Conservation (phyloP, 495 filamentous ascomycete genomes). For the Penicillium bovifimosum region DNA sequence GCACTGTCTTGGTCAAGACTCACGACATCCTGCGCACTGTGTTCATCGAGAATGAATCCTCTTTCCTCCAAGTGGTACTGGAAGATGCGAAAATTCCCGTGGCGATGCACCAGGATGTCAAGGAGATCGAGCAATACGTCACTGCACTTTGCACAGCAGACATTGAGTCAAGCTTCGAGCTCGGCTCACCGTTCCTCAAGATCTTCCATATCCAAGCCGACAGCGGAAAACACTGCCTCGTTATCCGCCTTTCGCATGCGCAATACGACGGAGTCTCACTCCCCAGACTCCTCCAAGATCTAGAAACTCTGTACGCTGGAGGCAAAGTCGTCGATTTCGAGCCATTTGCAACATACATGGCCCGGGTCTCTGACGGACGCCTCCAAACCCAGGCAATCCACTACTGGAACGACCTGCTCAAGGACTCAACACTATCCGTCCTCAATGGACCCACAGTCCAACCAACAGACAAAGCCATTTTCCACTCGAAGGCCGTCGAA, state of each 20-base stretch:
- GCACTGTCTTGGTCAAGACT: conserved; percentile 39
- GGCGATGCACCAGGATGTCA: conserved; percentile 16
- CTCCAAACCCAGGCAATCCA: conserved; percentile 17
- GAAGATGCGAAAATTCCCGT: conserved; percentile 35
- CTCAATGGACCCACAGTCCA: conserved; percentile 31
- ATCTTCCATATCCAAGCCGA: conserved; percentile 43
- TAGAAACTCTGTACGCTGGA: conserved; percentile 41
- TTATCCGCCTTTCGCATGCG: conserved; percentile 58
- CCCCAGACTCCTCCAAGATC: conserved; percentile 48
- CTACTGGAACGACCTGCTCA: conserved; percentile 51
- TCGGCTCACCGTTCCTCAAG: conserved; percentile 53
- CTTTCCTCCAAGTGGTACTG: conserved; percentile 51
- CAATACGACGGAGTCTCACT: conserved; percentile 66
- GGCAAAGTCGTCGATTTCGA: conserved; percentile 21
- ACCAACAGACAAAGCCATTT: conserved; percentile 33
- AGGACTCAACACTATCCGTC: conserved; percentile 44
- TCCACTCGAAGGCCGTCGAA: conserved; percentile 35
- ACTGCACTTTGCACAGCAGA: conserved; percentile 33
- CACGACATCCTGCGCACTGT: conserved; percentile 63
- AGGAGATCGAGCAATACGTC: conserved; percentile 40
- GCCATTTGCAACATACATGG: conserved; percentile 52
- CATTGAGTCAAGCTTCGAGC: conserved; percentile 38
- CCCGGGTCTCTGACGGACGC: conserved; percentile 10
- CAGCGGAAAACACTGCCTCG: conserved; percentile 40
- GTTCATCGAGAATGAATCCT: conserved; percentile 47